Evolutionary conservation across 2,329 filamentous ascomycete genomes (phyloP).

Genomic region (Phaeoacremonium minimum): DNA sequence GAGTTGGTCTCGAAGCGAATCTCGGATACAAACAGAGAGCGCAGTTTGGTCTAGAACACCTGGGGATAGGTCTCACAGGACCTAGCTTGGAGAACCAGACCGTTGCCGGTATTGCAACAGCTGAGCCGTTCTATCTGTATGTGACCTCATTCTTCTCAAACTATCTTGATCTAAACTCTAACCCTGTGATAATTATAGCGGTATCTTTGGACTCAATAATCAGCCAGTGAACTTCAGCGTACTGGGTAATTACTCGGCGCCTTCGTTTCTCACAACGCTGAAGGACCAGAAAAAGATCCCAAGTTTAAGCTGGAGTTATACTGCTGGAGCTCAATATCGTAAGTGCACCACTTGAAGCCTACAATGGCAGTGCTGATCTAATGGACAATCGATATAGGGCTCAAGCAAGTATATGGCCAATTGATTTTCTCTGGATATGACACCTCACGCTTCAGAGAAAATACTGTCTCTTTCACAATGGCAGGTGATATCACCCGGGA

Average conservation of each 20-base stretch:
- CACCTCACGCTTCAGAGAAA: conserved; percentile 30
- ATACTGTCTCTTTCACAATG: conserved; percentile 30
- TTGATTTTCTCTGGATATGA: conserved; percentile 36
- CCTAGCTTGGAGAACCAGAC: conserved; percentile 24
- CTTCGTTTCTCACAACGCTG: conserved; percentile 29
- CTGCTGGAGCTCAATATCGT: conserved; percentile 34
- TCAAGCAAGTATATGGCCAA: conserved; percentile 30
- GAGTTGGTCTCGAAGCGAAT: conserved; percentile 30
- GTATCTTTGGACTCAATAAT: conserved; percentile 30
- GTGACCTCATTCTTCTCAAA: conserved; percentile 4
- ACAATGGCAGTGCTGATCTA: not conserved
- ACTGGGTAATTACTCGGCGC: conserved; percentile 26
- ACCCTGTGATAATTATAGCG: conserved; percentile 16
- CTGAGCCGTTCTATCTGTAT: conserved; percentile 30
- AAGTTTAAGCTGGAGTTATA: conserved; percentile 36
- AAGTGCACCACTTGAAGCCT: conserved; percentile 9
- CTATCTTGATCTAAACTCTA: too few relatives aligned
- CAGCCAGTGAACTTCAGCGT: conserved; percentile 31
- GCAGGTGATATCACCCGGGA: conserved; percentile 26
- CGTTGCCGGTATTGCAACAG: conserved; percentile 24
- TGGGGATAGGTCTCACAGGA: conserved; percentile 25
- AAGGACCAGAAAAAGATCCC: conserved; percentile 30
- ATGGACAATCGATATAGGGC: conserved; percentile 16
- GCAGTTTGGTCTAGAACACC: conserved; percentile 19
- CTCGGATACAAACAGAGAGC: conserved; percentile 25